These are phyloP conservation scores for Westerdykella aurantiaca DNA, from an alignment of 2,329 filamentous ascomycete species.

Conservation along the genomic window DNA sequence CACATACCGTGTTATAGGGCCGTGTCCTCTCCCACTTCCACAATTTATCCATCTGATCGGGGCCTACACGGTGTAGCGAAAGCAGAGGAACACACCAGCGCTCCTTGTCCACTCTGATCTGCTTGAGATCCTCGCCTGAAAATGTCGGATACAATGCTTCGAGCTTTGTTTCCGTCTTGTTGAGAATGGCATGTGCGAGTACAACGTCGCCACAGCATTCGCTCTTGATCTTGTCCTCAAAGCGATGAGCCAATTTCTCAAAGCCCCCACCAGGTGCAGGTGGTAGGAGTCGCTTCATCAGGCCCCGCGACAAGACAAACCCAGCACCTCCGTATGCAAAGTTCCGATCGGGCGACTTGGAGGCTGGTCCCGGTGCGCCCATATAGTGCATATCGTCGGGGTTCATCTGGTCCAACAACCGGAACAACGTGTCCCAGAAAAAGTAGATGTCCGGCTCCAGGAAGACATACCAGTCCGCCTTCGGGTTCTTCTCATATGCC, in stretches of 20 bases:
- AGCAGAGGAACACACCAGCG: slow-evolving; percentile 43
- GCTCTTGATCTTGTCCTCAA: slow-evolving; percentile 29
- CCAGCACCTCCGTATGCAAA: slow-evolving; percentile 45
- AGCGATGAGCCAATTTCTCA: slow-evolving; percentile 28
- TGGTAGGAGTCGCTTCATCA: slow-evolving; percentile 47
- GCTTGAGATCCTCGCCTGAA: slow-evolving; percentile 46
- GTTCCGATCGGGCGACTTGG: slow-evolving; percentile 18
- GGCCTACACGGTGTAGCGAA: slow-evolving; percentile 35
- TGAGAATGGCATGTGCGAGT: slow-evolving; percentile 35
- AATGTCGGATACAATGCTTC: slow-evolving; percentile 37
- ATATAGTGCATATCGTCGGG: slow-evolving; percentile 35
- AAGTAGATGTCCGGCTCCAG: slow-evolving; percentile 37
- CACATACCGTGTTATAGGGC: slow-evolving; percentile 27
- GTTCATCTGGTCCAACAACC: slow-evolving; percentile 39
- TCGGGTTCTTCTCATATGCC: slow-evolving; percentile 37
- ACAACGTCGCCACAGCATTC: slow-evolving; percentile 44
- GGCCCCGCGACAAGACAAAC: slow-evolving; percentile 44
- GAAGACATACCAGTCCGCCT: slow-evolving; percentile 37
- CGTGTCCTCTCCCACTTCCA: slow-evolving; percentile 45
- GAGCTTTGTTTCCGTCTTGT: slow-evolving; percentile 31
- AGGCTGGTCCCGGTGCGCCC: slow-evolving; percentile 34
- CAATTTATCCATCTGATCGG: slow-evolving; percentile 46
- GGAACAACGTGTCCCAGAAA: slow-evolving; percentile 39
- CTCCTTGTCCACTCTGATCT: slow-evolving; percentile 36
- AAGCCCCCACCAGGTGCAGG: slow-evolving; percentile 23